Conservation (phyloP, 2,329 filamentous ascomycete species). For the Fusarium tricinctum region DNA sequence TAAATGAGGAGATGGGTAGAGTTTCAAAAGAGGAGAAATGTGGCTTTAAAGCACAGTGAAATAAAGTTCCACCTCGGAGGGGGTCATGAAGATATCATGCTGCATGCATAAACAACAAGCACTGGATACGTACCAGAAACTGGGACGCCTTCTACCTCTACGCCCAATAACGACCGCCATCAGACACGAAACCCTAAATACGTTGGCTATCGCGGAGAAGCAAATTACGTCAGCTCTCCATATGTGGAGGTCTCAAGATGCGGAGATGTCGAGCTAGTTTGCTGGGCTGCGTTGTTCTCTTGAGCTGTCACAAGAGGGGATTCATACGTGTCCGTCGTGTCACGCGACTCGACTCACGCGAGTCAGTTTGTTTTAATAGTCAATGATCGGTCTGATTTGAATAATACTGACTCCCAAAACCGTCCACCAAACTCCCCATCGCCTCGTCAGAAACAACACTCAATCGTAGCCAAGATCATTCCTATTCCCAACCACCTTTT, state of each 20-base stretch:
- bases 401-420: constrained; percentile 39
- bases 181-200: constrained; percentile 27
- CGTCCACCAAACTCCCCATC: constrained; percentile 45
- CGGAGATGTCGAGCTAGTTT: constrained; percentile 31
- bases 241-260: constrained; percentile 37
- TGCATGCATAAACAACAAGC: constrained; percentile 28
- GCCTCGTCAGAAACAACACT: constrained; percentile 40
- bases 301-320: constrained; percentile 30
- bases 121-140: constrained; percentile 28
- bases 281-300: constrained; percentile 5
- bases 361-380: constrained; percentile 2
- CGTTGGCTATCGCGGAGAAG: constrained; percentile 21
- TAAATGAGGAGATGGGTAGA: constrained; percentile 15
- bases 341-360: constrained; percentile 13
- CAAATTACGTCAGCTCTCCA: constrained; percentile 44
- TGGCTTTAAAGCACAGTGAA: constrained; percentile 27
- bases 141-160: constrained; percentile 14
- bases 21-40: constrained; percentile 24
- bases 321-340: constrained; percentile 24
- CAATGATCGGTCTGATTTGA: constrained; percentile 35
- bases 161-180: constrained; percentile 25
- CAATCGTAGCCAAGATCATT: constrained; percentile 37
- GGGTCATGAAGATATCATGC: constrained; percentile 44
- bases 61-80: constrained; percentile 36
- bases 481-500: constrained; percentile 35